Evolutionary conservation across 805 yeast species (phyloP).

Genomic region (Metschnikowia corniflorae): DNA sequence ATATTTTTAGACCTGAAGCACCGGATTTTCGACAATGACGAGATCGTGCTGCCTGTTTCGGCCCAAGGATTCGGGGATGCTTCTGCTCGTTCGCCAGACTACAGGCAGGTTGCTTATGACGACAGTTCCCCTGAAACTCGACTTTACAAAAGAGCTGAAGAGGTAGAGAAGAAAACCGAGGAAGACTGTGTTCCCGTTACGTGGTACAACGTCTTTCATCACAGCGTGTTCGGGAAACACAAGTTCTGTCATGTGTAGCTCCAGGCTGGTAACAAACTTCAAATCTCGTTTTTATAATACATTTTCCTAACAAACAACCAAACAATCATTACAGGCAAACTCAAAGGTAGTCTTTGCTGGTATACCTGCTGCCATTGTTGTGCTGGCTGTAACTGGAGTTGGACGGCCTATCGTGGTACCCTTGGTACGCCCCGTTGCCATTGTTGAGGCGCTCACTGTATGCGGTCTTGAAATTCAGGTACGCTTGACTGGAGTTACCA

Average conservation of each 20-base stretch:
- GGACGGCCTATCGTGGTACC: slow-evolving; percentile 10
- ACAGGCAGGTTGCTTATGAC: slow-evolving; percentile 3
- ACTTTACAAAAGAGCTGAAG: slow-evolving; percentile 4
- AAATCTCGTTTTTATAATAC: no score
- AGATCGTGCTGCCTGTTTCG: slow-evolving; percentile 3
- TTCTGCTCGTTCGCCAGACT: slow-evolving; percentile 4
- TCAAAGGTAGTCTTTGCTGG: no score
- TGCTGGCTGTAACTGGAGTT: background rate
- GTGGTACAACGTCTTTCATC: slow-evolving; percentile 50
- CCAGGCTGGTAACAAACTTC: no score
- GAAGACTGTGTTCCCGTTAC: slow-evolving; percentile 46
- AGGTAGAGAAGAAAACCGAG: background rate
- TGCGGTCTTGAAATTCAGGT: slow-evolving; percentile 21
- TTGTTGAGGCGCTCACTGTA: slow-evolving; percentile 10
- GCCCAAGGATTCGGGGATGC: background rate
- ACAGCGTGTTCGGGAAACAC: slow-evolving; percentile 48
- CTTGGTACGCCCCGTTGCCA: slow-evolving; percentile 8
- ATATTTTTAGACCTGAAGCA: slow-evolving; percentile 2
- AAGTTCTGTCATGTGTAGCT: slow-evolving; percentile 27
- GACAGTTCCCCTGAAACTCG: background rate
- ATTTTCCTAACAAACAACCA: no score
- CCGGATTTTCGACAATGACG: slow-evolving; percentile 7
- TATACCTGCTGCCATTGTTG: background rate
- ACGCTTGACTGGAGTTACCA: slow-evolving; percentile 35
- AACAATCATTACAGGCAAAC: no score